Percentiles rank a stretch among this genome's conserved stretches.
These are phyloP conservation scores for Penicillium daleae DNA, from an alignment of 495 filamentous ascomycete species.

Conservation along the genomic window DNA sequence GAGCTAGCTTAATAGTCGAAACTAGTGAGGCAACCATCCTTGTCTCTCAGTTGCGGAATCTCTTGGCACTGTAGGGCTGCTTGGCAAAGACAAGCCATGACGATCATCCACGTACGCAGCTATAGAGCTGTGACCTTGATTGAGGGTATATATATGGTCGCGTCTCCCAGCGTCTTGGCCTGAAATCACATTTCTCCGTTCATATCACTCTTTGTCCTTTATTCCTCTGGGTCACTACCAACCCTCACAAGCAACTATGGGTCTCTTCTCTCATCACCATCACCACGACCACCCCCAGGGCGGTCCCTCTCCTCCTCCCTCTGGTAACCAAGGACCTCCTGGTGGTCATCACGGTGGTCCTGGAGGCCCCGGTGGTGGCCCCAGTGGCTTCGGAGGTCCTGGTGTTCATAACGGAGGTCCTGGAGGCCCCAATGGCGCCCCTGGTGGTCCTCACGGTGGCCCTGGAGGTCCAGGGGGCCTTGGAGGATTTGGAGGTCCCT, in stretches of 20 bases:
- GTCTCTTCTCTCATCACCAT: conserved; percentile 23
- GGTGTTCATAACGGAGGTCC: neutral
- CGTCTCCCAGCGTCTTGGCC: too few relatives aligned
- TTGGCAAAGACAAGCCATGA: neutral
- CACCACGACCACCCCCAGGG: conserved; percentile 10
- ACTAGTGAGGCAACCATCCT: neutral
- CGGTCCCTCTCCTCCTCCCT: neutral
- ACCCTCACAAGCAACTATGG: conserved; percentile 13
- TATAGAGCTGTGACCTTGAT: too few relatives aligned
- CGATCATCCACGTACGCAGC: neutral
- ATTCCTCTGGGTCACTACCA: too few relatives aligned
- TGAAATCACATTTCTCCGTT: neutral
- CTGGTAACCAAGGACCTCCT: neutral
- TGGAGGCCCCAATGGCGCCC: neutral
- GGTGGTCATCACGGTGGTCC: neutral
- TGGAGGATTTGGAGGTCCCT: too few relatives aligned
- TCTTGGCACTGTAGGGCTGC: neutral
- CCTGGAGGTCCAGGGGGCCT: too few relatives aligned
- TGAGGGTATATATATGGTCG: too few relatives aligned
- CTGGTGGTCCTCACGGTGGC: too few relatives aligned
- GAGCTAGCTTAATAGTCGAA: neutral
- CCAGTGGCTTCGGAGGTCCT: neutral
- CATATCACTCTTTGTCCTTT: neutral
- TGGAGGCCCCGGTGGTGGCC: neutral
- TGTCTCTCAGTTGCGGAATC: neutral